Percentiles rank a stretch among this genome's conserved stretches.
Evolutionary conservation across 1,139 yeast genomes (phyloP).

Genomic region (Hemisphaericaspora lyxosophila): DNA sequence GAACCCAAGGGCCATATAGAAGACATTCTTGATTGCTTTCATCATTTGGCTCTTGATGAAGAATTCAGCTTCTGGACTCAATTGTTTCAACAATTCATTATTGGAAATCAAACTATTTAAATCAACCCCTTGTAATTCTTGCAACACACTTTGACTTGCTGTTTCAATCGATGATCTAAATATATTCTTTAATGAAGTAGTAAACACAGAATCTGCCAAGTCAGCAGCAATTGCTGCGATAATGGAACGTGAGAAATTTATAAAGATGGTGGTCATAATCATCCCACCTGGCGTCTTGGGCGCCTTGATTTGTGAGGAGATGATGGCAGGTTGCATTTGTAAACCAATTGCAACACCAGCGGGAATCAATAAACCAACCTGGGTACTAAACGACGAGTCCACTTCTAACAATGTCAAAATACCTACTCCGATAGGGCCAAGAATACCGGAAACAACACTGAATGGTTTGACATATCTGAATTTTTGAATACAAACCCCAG

Average conservation of each 20-base stretch:
- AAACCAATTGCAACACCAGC: slow-evolving; percentile 33
- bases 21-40: slow-evolving; percentile 32
- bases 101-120: slow-evolving; percentile 18
- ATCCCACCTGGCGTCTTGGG: slow-evolving; percentile 38
- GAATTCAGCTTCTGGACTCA: slow-evolving; percentile 25
- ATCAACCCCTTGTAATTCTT: slow-evolving; percentile 21
- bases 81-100: slow-evolving; percentile 18
- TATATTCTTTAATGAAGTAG: slow-evolving; percentile 26
- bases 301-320: slow-evolving; percentile 34
- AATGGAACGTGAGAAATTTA: slow-evolving; percentile 32
- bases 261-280: slow-evolving; percentile 36
- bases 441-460: slow-evolving; percentile 23
- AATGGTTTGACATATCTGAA: slow-evolving; percentile 33
- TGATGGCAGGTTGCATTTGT: slow-evolving; percentile 29
- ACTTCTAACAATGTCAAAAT: slow-evolving; percentile 30
- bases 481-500: slow-evolving; percentile 33
- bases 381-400: slow-evolving; percentile 25
- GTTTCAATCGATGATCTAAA: slow-evolving; percentile 8
- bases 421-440: slow-evolving; percentile 38
- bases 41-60: slow-evolving; percentile 31
- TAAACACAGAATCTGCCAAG: slow-evolving; percentile 36
- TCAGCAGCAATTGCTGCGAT: slow-evolving; percentile 32
- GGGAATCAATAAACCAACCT: slow-evolving; percentile 37
- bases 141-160: slow-evolving; percentile 14
- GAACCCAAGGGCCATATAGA: slow-evolving; percentile 32